These are phyloP conservation scores for Blastocystis hominis DNA, from an alignment of 352 stramenopile species.

Conservation along the genomic window DNA sequence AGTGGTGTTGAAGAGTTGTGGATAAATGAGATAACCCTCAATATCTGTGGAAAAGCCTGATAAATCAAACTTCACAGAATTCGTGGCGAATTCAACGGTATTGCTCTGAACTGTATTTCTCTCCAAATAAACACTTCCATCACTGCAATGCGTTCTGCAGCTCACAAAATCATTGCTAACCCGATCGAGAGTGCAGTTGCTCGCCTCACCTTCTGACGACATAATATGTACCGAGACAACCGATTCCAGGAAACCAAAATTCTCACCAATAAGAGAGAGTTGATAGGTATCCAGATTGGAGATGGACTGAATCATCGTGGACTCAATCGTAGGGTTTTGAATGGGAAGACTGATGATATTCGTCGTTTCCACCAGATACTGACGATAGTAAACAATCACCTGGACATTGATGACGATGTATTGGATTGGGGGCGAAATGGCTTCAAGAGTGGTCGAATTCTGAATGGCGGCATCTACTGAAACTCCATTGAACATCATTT, in stretches of 20 bases:
- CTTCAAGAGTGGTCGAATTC: not conserved
- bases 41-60: not conserved
- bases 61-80: not conserved
- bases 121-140: not conserved
- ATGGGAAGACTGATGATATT: not conserved
- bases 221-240: not conserved
- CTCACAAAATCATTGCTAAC: not conserved
- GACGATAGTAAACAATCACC: not conserved
- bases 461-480: not conserved
- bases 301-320: not conserved
- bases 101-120: not conserved
- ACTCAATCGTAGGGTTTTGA: not conserved
- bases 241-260: not conserved
- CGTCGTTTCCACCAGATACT: not conserved
- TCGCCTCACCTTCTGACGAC: too few species aligned
- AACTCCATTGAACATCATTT: not conserved
- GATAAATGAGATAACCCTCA: constrained; percentile 4
- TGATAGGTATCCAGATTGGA: not conserved
- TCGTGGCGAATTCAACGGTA: not conserved
- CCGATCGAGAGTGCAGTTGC: not conserved
- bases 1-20: not conserved
- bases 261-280: not conserved
- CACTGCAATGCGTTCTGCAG: not conserved
- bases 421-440: not conserved
- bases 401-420: not conserved